Percentiles rank a stretch among this genome's conserved stretches.
Evolutionary conservation across 2,329 filamentous ascomycete genomes (phyloP).

Genomic region (Apiospora pterosperma): DNA sequence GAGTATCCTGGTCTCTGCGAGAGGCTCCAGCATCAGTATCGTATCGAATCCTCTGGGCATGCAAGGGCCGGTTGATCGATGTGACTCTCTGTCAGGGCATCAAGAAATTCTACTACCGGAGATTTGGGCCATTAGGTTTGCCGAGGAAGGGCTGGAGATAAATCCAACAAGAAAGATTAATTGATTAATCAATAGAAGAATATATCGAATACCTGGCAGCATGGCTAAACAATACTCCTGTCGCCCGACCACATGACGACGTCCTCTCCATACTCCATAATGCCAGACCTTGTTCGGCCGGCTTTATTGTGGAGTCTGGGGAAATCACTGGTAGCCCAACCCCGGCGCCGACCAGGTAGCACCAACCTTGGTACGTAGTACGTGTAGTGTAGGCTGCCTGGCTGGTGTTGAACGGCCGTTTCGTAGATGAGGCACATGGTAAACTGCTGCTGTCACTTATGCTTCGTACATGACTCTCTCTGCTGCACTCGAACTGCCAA

Average conservation of each 20-base stretch:
- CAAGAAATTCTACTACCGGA: neutral
- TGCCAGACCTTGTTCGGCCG: neutral
- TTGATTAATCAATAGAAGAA: neutral
- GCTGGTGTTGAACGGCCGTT: neutral
- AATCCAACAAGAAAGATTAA: neutral
- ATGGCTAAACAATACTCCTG: conserved; percentile 2
- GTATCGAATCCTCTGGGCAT: too few species aligned
- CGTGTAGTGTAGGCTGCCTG: neutral
- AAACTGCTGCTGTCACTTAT: neutral
- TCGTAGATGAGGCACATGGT: neutral
- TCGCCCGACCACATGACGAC: neutral
- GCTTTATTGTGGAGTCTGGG: conserved; percentile 4
- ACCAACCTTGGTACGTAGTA: neutral
- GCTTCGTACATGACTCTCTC: neutral
- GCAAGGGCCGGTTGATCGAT: too few species aligned
- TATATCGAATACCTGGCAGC: neutral
- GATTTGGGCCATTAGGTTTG: neutral
- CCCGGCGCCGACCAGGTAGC: neutral
- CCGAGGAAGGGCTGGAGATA: neutral
- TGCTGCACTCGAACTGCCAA: neutral
- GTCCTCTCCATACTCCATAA: too few species aligned
- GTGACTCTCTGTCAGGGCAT: too few species aligned
- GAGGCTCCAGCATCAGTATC: too few species aligned
- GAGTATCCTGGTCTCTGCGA: too few species aligned
- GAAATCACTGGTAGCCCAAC: neutral